A percentile compares a stretch with the other conserved stretches of the same genome.
Conservation (phyloP, 2,329 filamentous ascomycete genomes). For the Davidsoniella eucalypti region DNA sequence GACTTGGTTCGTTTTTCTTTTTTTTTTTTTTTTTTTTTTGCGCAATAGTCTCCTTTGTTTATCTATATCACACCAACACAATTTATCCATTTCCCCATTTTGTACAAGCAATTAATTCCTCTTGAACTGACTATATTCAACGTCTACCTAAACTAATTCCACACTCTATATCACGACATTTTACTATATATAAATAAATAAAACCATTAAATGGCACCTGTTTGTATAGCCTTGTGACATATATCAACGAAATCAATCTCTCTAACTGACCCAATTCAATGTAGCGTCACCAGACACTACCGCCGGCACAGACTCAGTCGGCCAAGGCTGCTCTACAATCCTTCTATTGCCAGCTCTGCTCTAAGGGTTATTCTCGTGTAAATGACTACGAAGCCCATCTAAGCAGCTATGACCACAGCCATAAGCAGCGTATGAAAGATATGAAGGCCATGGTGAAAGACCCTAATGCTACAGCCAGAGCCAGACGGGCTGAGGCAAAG, state of each 20-base stretch:
- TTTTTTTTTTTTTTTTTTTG: no score
- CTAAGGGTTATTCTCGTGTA: constrained; percentile 87
- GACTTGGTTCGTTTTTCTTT: no score
- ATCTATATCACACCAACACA: no score
- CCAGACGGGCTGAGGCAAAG: constrained; percentile 54
- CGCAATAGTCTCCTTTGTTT: no score
- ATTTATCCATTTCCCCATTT: no score
- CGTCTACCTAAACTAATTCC: no score
- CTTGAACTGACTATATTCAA: no score
- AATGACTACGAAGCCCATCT: constrained; percentile 95
- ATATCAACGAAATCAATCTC: neutral
- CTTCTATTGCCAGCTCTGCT: constrained; percentile 76
- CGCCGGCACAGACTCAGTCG: constrained; percentile 40
- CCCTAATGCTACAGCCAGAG: constrained; percentile 45
- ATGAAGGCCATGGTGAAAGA: constrained; percentile 74
- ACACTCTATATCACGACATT: no score
- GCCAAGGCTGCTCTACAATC: constrained; percentile 63
- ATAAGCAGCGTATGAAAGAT: constrained; percentile 77
- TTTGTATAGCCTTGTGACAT: neutral
- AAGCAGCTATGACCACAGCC: constrained; percentile 84
- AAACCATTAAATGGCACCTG: constrained; percentile 1
- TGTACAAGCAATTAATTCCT: no score
- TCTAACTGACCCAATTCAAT: neutral
- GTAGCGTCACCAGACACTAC: constrained; percentile 40
- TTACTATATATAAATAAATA: neutral